Percentiles rank a stretch among this genome's conserved stretches.
Conservation (phyloP, 2,329 filamentous ascomycete species). For the Colletotrichum brevisporum region DNA sequence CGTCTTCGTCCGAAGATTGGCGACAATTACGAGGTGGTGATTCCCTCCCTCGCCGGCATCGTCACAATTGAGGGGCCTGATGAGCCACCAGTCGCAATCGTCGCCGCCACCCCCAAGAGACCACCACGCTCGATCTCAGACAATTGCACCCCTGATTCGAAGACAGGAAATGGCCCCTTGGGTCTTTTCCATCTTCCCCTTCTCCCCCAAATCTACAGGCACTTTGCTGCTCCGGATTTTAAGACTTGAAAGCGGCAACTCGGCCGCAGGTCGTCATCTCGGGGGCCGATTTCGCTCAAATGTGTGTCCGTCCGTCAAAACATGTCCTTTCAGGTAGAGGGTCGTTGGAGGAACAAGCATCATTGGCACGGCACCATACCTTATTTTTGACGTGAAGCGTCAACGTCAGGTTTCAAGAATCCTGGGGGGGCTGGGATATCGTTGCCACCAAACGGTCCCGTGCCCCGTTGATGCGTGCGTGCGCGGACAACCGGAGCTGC, state of each 20-base stretch:
- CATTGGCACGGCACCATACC: constrained; percentile 11
- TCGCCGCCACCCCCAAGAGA: constrained; percentile 4
- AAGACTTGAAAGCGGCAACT: constrained; percentile 2
- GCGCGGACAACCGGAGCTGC: neutral
- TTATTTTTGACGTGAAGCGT: constrained; percentile 16
- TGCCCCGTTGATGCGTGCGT: constrained; percentile 11
- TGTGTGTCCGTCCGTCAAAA: neutral
- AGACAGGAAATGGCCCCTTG: too few relatives aligned
- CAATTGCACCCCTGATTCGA: neutral
- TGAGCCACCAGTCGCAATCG: constrained; percentile 10
- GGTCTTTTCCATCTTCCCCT: too few relatives aligned
- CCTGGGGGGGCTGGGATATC: constrained; percentile 14
- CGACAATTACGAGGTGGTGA: constrained; percentile 17
- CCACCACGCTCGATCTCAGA: neutral
- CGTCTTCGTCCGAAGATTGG: constrained; percentile 13
- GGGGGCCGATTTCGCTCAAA: neutral
- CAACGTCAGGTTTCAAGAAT: constrained; percentile 21
- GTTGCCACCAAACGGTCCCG: constrained; percentile 11
- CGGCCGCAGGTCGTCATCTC: constrained; percentile 13
- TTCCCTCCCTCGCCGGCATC: constrained; percentile 6
- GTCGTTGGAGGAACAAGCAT: constrained; percentile 8
- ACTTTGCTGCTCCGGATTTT: too few relatives aligned
- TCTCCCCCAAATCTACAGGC: too few relatives aligned
- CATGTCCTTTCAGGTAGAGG: neutral
- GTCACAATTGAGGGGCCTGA: neutral